A percentile compares a stretch with the other conserved stretches of the same genome.
phyloP scores from a whole-genome alignment of 306 rosid species.

The Luffa aegyptiaca region DNA sequence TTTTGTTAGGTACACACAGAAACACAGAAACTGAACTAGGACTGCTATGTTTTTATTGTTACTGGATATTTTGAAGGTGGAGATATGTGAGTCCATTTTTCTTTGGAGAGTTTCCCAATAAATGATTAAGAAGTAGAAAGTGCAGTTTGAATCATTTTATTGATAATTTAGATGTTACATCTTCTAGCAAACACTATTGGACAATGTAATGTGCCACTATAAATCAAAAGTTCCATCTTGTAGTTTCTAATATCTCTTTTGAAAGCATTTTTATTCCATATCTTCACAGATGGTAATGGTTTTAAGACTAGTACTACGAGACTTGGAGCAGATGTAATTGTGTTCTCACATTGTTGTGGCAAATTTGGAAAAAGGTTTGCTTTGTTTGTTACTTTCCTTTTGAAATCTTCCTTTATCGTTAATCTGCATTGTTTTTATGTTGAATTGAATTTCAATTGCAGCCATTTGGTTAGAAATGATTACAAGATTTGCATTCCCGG shows the following conservation, averaged over 20 bases:
- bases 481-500: too few species aligned
- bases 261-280: background rate
- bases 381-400: background rate
- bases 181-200: conserved; percentile 73
- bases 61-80: conserved; percentile 98
- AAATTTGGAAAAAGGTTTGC: too few species aligned
- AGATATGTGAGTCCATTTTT: conserved; percentile 71
- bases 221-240: background rate
- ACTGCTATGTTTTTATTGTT: conserved; percentile 96
- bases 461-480: too few species aligned
- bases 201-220: conserved; percentile 39
- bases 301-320: too few species aligned
- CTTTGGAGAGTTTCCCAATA: background rate
- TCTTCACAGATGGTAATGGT: too few species aligned
- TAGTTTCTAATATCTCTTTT: background rate
- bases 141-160: too few species aligned
- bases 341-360: too few species aligned
- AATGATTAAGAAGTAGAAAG: too few species aligned
- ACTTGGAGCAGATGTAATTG: too few species aligned
- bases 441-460: background rate
- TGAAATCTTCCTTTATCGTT: background rate
- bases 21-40: conserved; percentile 21
- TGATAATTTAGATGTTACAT: too few species aligned
- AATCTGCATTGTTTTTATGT: background rate
- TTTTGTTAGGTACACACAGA: background rate